These are phyloP conservation scores for Fusarium sp. DNA, from an alignment of 2,329 filamentous ascomycete species.

Conservation along the genomic window DNA sequence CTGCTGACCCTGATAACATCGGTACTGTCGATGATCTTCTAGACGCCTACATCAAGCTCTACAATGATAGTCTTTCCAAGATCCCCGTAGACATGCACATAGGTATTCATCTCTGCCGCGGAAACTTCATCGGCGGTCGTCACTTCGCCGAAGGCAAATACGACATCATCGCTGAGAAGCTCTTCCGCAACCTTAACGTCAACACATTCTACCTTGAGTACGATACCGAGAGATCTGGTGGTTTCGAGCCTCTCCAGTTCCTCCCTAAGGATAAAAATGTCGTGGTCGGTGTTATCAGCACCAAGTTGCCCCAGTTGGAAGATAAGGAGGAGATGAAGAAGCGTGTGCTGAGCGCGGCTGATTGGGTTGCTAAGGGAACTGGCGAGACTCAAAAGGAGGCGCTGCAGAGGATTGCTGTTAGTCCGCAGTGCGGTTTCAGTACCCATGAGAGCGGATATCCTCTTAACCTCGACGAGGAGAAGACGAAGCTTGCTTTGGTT, in stretches of 20 bases:
- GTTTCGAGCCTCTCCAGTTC: slow-evolving; percentile 72
- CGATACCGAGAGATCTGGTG: slow-evolving; percentile 72
- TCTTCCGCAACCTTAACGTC: slow-evolving; percentile 71
- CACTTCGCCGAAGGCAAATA: slow-evolving; percentile 76
- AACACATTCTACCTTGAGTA: slow-evolving; percentile 78
- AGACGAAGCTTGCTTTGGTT: slow-evolving; percentile 77
- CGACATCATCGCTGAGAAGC: slow-evolving; percentile 73
- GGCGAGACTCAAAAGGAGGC: slow-evolving; percentile 73
- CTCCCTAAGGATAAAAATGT: slow-evolving; percentile 71
- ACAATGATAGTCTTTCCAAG: slow-evolving; percentile 76
- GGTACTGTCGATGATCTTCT: slow-evolving; percentile 76
- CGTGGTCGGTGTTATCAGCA: slow-evolving; percentile 72
- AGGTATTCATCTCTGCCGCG: slow-evolving; percentile 79
- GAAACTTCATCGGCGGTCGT: slow-evolving; percentile 73
- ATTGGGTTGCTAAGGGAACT: slow-evolving; percentile 75
- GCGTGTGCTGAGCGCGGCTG: slow-evolving; percentile 69
- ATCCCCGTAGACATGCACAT: slow-evolving; percentile 77
- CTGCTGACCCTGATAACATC: slow-evolving; percentile 73
- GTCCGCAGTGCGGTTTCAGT: slow-evolving; percentile 79
- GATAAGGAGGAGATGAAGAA: slow-evolving; percentile 72
- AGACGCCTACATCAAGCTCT: slow-evolving; percentile 79
- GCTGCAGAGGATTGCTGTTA: slow-evolving; percentile 73
- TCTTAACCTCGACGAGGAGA: slow-evolving; percentile 76
- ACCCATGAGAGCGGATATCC: slow-evolving; percentile 80
- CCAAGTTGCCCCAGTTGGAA: slow-evolving; percentile 71